These are phyloP conservation scores for Cercis canadensis DNA, from an alignment of 306 rosid species.

Conservation along the genomic window DNA sequence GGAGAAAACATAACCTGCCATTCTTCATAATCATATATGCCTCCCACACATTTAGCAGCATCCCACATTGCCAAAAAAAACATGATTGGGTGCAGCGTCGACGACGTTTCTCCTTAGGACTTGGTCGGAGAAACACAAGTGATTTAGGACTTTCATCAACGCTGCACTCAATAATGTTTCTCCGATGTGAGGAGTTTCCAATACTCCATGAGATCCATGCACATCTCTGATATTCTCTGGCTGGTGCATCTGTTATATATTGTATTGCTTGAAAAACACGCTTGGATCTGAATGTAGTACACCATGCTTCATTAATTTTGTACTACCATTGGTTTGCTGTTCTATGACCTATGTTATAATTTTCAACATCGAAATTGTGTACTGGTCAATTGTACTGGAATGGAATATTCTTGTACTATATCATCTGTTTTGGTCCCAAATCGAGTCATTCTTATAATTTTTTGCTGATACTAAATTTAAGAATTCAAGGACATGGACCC, in stretches of 20 bases:
- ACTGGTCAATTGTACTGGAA: constrained; percentile 38
- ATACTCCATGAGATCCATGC: not conserved
- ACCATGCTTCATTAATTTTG: constrained; percentile 27
- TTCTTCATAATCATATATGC: not conserved
- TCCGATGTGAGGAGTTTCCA: constrained; percentile 44
- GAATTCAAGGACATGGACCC: not conserved
- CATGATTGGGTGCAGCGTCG: constrained; percentile 72
- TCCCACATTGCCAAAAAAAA: constrained; percentile 41
- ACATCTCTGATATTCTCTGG: not conserved
- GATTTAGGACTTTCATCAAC: constrained; percentile 64
- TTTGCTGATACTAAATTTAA: constrained; percentile 3
- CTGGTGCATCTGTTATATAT: constrained; percentile 5
- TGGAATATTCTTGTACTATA: constrained; percentile 37
- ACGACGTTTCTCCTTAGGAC: constrained; percentile 22
- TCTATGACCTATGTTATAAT: not conserved
- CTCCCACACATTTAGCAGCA: constrained; percentile 2
- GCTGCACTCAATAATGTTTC: constrained; percentile 97
- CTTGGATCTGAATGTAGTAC: constrained; percentile 17
- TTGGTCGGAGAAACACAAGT: no score
- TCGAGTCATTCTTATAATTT: not conserved
- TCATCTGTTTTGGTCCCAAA: not conserved
- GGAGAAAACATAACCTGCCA: constrained; percentile 19
- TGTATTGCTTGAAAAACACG: not conserved
- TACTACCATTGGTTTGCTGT: constrained; percentile 23
- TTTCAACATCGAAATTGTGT: constrained; percentile 28